phyloP scores from a whole-genome alignment of 2,329 filamentous ascomycete species.

The Neonectria faginata region DNA sequence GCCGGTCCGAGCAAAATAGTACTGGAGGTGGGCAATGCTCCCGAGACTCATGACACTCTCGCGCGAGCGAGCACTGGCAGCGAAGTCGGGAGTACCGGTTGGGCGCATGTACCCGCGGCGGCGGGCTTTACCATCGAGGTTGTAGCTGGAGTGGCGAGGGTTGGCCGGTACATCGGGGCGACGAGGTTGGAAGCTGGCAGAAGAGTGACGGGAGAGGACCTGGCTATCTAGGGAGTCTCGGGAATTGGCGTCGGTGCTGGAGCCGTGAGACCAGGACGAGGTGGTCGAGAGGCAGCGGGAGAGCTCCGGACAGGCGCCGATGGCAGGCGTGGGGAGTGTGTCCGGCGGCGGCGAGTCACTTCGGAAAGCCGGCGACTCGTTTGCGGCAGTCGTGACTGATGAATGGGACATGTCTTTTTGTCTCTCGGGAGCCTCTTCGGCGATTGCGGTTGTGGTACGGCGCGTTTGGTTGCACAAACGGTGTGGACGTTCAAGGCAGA shows the following conservation, averaged over 20 bases:
- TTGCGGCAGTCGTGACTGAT: conserved; percentile 50
- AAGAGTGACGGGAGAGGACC: conserved; percentile 70
- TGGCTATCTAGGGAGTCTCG: conserved; percentile 69
- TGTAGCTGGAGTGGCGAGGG: conserved; percentile 62
- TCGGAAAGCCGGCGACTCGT: conserved; percentile 53
- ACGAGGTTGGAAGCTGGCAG: conserved; percentile 65
- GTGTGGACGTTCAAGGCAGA: background rate
- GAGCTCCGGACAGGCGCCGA: conserved; percentile 68
- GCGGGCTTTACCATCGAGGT: conserved; percentile 57
- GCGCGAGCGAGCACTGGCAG: conserved; percentile 86
- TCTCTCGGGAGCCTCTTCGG: conserved; percentile 7
- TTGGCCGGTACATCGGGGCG: conserved; percentile 56
- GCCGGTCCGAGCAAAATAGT: conserved; percentile 97
- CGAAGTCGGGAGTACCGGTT: conserved; percentile 83
- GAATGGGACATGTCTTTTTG: conserved; percentile 22
- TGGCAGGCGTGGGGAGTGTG: conserved; percentile 70
- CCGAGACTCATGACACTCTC: conserved; percentile 97
- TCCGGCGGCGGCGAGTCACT: conserved; percentile 75
- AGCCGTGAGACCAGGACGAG: conserved; percentile 69
- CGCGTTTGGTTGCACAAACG: background rate
- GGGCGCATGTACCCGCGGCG: conserved; percentile 89
- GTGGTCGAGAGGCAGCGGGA: conserved; percentile 74
- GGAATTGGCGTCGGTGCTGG: conserved; percentile 61
- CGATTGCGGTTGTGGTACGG: background rate
- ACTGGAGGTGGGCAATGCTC: conserved; percentile 96